Evolutionary conservation across 208 protist genomes (phyloP), one percentile per base, ranked within the genome.

Genomic region (Leptomonas pyrrhocoris): DNA sequence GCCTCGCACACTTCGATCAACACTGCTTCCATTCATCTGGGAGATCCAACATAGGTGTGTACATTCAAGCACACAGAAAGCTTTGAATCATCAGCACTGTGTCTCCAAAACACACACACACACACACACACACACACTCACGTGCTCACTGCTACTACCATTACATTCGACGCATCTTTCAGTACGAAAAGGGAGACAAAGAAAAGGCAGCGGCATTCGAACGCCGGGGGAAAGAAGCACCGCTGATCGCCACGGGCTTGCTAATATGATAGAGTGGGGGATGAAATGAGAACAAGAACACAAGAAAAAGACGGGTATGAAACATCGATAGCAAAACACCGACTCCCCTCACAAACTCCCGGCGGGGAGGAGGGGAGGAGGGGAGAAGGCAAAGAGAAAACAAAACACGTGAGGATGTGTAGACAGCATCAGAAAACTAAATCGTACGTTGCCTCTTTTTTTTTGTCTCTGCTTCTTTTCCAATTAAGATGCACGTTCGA

Each of bases 401-500:
- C 27, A 56, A 75, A 69, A 63, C 13, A 53, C 48, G 34, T 50
- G 12, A 62, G 34, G 62, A 31, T n/a, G 45, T n/a, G 21, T 6
- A 49, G 45, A 49, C 4, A 49, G 5, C 45, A 19, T 49, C 21
- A 49, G 16, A 23, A 49, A 49, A 49, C 9, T 27, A 53, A 27
- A 27, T 27, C 1, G 8, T 53, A n/a, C 48, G 23, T 28, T 28
- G 48, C 48, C 21, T 28, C 48, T 53, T 12, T 2, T 13, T 11
- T 53, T 21, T 48, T 19, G 5, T 23, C 12, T 13, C 2, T 8
- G 27, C 36, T 57, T 57, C 30, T 13, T 57, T 57, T 57, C 16
- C 51, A 12, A n/a, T 57, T 9, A 38, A 57, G 8, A 30, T 27
- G 9, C 21, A 53, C 48, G 9, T 23, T 30, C 48, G 23, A 16